Conservation (phyloP, 345 rosid genomes). For the Hirschfeldia incana region DNA sequence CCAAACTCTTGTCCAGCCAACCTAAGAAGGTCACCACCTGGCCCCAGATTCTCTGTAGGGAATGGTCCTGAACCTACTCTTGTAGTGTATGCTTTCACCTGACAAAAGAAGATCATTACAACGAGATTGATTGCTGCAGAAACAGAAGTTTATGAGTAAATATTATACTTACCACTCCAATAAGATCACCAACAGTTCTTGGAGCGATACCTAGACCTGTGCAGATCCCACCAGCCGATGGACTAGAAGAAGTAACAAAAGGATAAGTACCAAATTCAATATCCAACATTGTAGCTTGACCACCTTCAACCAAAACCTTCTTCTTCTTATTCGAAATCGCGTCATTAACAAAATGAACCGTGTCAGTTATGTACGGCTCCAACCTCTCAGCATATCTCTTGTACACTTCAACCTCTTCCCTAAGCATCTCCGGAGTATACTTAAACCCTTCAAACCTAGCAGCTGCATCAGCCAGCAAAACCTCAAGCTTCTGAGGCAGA, state of each 20-base stretch:
- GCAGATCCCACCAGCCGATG: slow-evolving; percentile 98
- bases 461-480: slow-evolving; percentile 72
- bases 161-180: slow-evolving; percentile 74
- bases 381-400: slow-evolving; percentile 91
- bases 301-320: slow-evolving; percentile 93
- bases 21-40: slow-evolving; percentile 88
- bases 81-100: slow-evolving; percentile 99
- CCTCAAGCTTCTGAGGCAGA: slow-evolving; percentile 84
- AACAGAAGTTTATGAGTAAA: no score
- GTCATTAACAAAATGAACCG: slow-evolving; percentile 81
- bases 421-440: slow-evolving; percentile 72
- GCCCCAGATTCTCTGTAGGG: slow-evolving; percentile 87
- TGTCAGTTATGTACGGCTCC: slow-evolving; percentile 87
- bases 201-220: slow-evolving; percentile 96
- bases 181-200: slow-evolving; percentile 79
- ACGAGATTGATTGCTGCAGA: no score
- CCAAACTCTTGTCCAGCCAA: slow-evolving; percentile 95
- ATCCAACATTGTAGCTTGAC: slow-evolving; percentile 98
- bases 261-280: slow-evolving; percentile 97
- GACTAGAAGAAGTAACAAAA: slow-evolving; percentile 95
- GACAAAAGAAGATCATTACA: slow-evolving; percentile 19
- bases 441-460: slow-evolving; percentile 71
- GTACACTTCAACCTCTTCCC: slow-evolving; percentile 80
- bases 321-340: slow-evolving; percentile 71
- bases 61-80: slow-evolving; percentile 99